Evolutionary conservation across 805 yeast genomes (phyloP).

Genomic region (Wickerhamomyces rabaulensis): DNA sequence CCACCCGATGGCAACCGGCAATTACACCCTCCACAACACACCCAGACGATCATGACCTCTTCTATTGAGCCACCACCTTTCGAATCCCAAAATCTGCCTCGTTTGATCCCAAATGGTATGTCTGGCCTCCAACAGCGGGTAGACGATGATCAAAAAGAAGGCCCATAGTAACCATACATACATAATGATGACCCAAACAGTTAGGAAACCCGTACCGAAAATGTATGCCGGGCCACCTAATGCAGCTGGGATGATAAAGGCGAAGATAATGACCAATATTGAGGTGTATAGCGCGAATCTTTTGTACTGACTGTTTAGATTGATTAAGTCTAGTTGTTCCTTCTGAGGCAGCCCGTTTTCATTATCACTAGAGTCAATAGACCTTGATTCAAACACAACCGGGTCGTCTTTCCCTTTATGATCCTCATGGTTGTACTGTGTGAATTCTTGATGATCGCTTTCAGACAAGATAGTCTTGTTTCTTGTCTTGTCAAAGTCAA

Average conservation of each 20-base stretch:
- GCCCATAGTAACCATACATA: conserved; percentile 33
- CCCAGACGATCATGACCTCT: too few relatives aligned
- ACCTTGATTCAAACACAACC: neutral
- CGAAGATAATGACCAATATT: conserved; percentile 20
- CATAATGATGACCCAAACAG: conserved; percentile 27
- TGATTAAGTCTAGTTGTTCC: conserved; percentile 22
- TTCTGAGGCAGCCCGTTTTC: conserved; percentile 22
- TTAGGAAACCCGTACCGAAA: conserved; percentile 28
- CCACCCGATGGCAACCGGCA: too few relatives aligned
- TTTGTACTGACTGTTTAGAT: conserved; percentile 27
- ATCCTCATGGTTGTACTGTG: neutral
- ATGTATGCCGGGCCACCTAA: conserved; percentile 30
- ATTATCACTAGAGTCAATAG: neutral
- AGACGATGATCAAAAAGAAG: conserved; percentile 26
- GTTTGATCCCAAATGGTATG: conserved; percentile 3
- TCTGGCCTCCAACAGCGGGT: conserved; percentile 28
- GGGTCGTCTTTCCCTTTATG: conserved; percentile 1
- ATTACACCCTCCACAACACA: too few relatives aligned
- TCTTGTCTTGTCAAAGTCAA: conserved; percentile 31
- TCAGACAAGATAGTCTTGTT: conserved; percentile 27
- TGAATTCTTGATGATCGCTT: neutral
- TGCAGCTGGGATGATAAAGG: conserved; percentile 31
- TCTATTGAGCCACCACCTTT: too few relatives aligned
- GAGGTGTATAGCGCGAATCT: conserved; percentile 24
- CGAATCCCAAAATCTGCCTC: conserved; percentile 2